These are phyloP conservation scores for Mortierella sp. DNA, from an alignment of 371 early-diverging fungal genomes.

Conservation along the genomic window DNA sequence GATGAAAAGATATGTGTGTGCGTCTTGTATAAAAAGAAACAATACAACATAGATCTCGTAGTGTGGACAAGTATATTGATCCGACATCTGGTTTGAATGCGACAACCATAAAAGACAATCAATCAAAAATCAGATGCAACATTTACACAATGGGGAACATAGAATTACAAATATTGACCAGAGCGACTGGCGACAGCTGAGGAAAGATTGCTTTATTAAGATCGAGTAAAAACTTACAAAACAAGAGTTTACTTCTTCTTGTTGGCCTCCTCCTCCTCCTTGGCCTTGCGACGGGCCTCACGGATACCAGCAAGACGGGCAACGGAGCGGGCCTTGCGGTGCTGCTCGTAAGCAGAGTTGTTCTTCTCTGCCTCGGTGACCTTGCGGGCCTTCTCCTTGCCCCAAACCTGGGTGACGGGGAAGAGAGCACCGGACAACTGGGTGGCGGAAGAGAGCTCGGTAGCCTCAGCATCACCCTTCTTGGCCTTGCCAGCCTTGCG, in stretches of 20 bases:
- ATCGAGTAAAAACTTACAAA: slow-evolving; percentile 40
- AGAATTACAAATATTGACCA: slow-evolving; percentile 9
- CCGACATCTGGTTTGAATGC: no score
- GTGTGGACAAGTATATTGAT: no score
- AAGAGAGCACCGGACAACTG: slow-evolving; percentile 82
- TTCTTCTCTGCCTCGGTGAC: slow-evolving; percentile 90
- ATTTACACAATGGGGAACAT: not conserved
- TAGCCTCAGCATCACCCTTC: slow-evolving; percentile 81
- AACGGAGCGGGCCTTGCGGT: slow-evolving; percentile 92
- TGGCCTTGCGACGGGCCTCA: slow-evolving; percentile 83
- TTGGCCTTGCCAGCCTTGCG: slow-evolving; percentile 91
- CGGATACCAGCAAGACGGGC: slow-evolving; percentile 88
- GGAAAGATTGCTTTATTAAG: slow-evolving; percentile 24
- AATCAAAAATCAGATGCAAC: no score
- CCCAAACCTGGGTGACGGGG: slow-evolving; percentile 79
- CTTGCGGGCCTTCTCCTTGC: slow-evolving; percentile 83
- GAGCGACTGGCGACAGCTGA: slow-evolving; percentile 24
- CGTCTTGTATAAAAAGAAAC: no score
- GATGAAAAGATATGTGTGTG: no score
- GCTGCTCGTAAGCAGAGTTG: slow-evolving; percentile 84
- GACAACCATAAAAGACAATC: no score
- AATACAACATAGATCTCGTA: no score
- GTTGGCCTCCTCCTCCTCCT: slow-evolving; percentile 91
- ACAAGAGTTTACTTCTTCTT: slow-evolving; percentile 74
- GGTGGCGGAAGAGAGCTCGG: slow-evolving; percentile 75